Conservation (phyloP, 2,329 filamentous ascomycete genomes). For the Plenodomus tracheiphilus region DNA sequence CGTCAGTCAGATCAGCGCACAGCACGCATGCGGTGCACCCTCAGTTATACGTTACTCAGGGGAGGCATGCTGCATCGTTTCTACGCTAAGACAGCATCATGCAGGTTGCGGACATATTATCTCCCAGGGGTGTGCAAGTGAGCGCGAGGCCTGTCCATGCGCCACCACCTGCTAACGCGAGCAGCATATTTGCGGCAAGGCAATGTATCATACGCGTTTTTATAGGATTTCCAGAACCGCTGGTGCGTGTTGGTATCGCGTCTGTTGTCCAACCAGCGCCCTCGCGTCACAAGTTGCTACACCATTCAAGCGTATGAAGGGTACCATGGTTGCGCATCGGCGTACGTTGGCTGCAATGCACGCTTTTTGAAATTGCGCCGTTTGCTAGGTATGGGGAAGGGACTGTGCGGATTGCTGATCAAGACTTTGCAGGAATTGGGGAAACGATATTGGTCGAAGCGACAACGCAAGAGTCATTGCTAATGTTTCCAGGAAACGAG, state of each 20-base stretch:
- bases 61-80: constrained; percentile 9
- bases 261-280: constrained; percentile 11
- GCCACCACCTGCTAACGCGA: constrained; percentile 12
- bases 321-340: neutral
- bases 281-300: constrained; percentile 8
- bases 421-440: neutral
- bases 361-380: constrained; percentile 21
- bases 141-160: constrained; percentile 22
- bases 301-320: neutral
- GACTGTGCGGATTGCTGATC: neutral
- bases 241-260: constrained; percentile 7
- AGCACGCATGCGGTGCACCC: constrained; percentile 21
- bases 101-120: neutral
- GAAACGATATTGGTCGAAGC: constrained; percentile 6
- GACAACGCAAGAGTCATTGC: constrained; percentile 10
- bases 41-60: constrained; percentile 27
- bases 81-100: neutral
- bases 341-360: constrained; percentile 11
- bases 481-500: constrained; percentile 22
- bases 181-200: constrained; percentile 14
- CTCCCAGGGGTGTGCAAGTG: constrained; percentile 12
- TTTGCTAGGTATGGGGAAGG: constrained; percentile 2
- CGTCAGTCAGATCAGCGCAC: constrained; percentile 1
- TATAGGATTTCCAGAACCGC: constrained; percentile 1
- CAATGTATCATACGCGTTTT: constrained; percentile 12